Evolutionary conservation across 2,329 filamentous ascomycete genomes (phyloP), one percentile per base, ranked within the genome.

Genomic region (Cordyceps cateniannulata): DNA sequence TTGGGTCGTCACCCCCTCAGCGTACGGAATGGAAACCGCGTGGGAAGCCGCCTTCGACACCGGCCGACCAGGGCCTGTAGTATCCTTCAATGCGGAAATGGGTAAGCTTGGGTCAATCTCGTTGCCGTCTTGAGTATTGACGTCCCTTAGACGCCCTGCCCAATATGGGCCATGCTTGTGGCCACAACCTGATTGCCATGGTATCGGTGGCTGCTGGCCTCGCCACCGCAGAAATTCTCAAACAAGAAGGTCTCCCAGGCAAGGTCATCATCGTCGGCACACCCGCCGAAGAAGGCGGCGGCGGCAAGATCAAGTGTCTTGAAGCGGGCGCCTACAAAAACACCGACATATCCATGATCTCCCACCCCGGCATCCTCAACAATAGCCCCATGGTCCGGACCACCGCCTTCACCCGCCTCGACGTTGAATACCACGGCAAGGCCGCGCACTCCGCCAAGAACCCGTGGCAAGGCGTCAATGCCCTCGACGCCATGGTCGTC

Each of bases 401-500:
- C 0, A 77, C 80, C 8, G 81, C 82, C 3, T 83, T 79, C 65
- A 68, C 71, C 10, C 71, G 74, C 47, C 76, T 84, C 63, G 75
- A 75, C 22, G 81, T 80, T 0, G 78, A 79, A 18, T 85, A 82
- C 63, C 75, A 76, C 1, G 84, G 84, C 1, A 77, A 76, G 55
- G 79, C 79, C 60, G 81, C 84, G 0, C 83, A 86, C 64, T 83
- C 82, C 0, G 82, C 79, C 0, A 78, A 78, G 3, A 78, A 74
- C n/a, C 84, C 83, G 0, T 85, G 82, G 82, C 74, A 82, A 5
- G 84, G 84, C 0, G 75, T 81, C 64, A 86, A 86, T 66, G 83
- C 84, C 0, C 75, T 85, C 0, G 84, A 86, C 64, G 83, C 82
- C 0, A 66, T 84, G 24, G 73, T 85, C 2, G 73, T 75, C 0